Base-by-base conservation (phyloP, 2,329 filamentous ascomycete genomes). In the Fusarium secorum region DNA sequence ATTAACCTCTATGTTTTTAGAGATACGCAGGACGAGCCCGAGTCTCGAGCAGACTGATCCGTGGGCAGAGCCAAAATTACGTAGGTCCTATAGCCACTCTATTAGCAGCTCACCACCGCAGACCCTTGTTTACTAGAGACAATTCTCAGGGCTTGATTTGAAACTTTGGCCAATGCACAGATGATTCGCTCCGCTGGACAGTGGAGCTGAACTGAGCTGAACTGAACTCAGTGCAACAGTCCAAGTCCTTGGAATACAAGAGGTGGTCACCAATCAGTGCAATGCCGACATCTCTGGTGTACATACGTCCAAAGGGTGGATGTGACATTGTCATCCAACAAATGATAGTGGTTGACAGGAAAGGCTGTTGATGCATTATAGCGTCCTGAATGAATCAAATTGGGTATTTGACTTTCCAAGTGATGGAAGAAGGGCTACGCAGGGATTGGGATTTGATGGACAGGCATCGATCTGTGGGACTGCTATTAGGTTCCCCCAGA, bases 401-500 rank as follows among this genome's bases (percentile, higher is more conserved):
- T 14, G 46, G 33, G 22, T 22, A 35, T 66, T 28, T 51, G 35
- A 11, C 38, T 46, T 60, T 51, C 22, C 13, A 24, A 35, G 30
- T 56, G 39, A 58, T 42, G 35, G 30, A 20, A 33, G 48, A 46
- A 36, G 44, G 30, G 45, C 38, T 68, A 44, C 63, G 53, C 68
- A 58, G 39, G 64, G 48, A 49, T 59, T 32, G 58, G 58, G 30
- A 24, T 61, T 64, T 64, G 39, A 62, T 24, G 22, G 51, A 41
- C 36, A 38, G 52, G 57, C 65, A 72, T 54, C 65, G 53, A 51
- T 45, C 53, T 56, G 46, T 58, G 69, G 65, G 42, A 65, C 45
- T 53, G 32, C 36, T 52, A n/a, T 28, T 24, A 26, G 42, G 24
- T 57, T 52, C 41, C 69, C 65, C 66, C 55, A 30, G 60, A 58